Conservation (phyloP, 2,329 filamentous ascomycete species). For the Epichloe glyceriae region DNA sequence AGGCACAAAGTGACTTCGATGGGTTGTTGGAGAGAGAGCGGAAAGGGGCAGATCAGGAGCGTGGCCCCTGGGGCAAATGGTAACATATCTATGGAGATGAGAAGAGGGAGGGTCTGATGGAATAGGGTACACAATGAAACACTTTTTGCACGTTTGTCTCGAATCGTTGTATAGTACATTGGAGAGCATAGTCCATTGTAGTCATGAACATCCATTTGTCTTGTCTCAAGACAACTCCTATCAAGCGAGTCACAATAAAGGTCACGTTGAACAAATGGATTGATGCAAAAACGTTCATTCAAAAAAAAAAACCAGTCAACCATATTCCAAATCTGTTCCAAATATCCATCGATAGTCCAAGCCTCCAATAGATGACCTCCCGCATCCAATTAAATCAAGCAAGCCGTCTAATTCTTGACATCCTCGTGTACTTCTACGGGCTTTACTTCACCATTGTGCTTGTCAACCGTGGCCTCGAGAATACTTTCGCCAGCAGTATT, state of each 20-base stretch:
- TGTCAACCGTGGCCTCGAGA: slow-evolving; percentile 24
- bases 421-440: slow-evolving; percentile 24
- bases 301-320: not conserved
- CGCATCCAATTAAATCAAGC: not conserved
- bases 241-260: not conserved
- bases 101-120: not conserved
- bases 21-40: slow-evolving; percentile 33
- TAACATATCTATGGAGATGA: slow-evolving; percentile 2
- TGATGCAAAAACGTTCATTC: not conserved
- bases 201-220: not conserved
- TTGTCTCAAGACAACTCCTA: not conserved
- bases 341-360: not conserved
- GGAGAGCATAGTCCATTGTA: not conserved
- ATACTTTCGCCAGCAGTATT: slow-evolving; percentile 32
- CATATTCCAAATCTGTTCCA: not conserved
- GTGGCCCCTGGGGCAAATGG: slow-evolving; percentile 13
- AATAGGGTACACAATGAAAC: not conserved
- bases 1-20: slow-evolving; percentile 40
- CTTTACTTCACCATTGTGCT: slow-evolving; percentile 21
- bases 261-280: not conserved
- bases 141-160: not conserved
- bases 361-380: not conserved
- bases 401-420: slow-evolving; percentile 14
- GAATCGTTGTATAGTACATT: not conserved
- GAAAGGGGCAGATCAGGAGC: slow-evolving; percentile 16